Evolutionary conservation across 108 stramenopile genomes (phyloP).

Genomic region (Skeletonema tropicum): DNA sequence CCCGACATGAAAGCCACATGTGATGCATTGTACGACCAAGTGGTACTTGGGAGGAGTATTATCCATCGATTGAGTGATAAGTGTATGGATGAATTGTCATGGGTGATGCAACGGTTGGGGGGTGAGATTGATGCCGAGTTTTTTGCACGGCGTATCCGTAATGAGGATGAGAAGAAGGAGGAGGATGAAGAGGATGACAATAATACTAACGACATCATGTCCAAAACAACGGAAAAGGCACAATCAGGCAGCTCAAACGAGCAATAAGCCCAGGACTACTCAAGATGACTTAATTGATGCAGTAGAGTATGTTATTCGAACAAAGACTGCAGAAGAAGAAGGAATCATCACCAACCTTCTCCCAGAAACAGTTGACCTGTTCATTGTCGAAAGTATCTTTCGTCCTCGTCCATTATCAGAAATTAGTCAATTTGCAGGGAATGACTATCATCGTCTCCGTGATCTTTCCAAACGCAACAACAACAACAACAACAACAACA

Average conservation of each 20-base stretch:
- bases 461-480: neutral
- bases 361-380: conserved; percentile 40
- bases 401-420: conserved; percentile 38
- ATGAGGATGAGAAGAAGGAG: neutral
- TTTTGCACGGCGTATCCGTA: conserved; percentile 25
- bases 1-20: neutral
- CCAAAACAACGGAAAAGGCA: conserved; percentile 1
- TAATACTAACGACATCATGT: too few species aligned
- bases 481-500: neutral
- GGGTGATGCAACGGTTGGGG: conserved; percentile 47
- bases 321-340: neutral
- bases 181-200: neutral
- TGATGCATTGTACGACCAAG: conserved; percentile 14
- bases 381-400: conserved; percentile 52
- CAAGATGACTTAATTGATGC: conserved; percentile 32
- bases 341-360: conserved; percentile 14
- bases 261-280: conserved; percentile 2
- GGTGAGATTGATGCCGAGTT: conserved; percentile 36
- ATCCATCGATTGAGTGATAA: conserved; percentile 41
- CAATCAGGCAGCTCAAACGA: conserved; percentile 6
- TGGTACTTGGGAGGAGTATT: conserved; percentile 49
- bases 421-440: conserved; percentile 5
- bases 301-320: conserved; percentile 21
- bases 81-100: conserved; percentile 47
- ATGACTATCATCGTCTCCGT: neutral